Evolutionary conservation across 129 eudicot genomes (phyloP).

Genomic region (Flaveria brownii): DNA sequence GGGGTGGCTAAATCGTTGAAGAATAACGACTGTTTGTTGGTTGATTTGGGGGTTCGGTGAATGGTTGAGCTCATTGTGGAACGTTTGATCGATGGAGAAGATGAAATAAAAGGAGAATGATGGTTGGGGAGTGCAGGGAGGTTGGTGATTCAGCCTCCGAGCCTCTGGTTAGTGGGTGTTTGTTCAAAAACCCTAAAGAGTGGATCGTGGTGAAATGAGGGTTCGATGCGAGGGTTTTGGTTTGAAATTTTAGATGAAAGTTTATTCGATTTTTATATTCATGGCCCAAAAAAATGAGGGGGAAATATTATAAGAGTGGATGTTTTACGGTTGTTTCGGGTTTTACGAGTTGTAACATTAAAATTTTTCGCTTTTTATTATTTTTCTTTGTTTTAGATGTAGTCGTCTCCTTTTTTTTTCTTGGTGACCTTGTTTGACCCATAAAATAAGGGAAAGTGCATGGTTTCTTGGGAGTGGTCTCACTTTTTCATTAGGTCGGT

Average conservation of each 20-base stretch:
- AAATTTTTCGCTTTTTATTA: no score
- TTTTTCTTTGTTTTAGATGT: no score
- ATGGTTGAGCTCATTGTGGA: constrained; percentile 51
- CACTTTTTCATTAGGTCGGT: no score
- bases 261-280: constrained; percentile 2
- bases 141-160: not conserved
- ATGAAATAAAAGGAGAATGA: not conserved
- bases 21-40: constrained; percentile 66
- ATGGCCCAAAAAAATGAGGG: not conserved
- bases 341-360: no score
- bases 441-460: no score
- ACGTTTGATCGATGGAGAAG: not conserved
- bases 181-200: constrained; percentile 14
- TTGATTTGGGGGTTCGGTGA: constrained; percentile 80
- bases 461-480: no score
- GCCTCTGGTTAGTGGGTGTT: constrained; percentile 1
- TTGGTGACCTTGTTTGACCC: no score
- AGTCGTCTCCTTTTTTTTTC: no score
- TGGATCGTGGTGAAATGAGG: not conserved
- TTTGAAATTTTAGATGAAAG: not conserved
- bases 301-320: no score
- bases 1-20: constrained; percentile 88
- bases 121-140: not conserved
- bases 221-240: not conserved
- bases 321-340: no score